These are phyloP conservation scores for Tarenaya hassleriana DNA, from an alignment of 345 rosid species.

Conservation along the genomic window DNA sequence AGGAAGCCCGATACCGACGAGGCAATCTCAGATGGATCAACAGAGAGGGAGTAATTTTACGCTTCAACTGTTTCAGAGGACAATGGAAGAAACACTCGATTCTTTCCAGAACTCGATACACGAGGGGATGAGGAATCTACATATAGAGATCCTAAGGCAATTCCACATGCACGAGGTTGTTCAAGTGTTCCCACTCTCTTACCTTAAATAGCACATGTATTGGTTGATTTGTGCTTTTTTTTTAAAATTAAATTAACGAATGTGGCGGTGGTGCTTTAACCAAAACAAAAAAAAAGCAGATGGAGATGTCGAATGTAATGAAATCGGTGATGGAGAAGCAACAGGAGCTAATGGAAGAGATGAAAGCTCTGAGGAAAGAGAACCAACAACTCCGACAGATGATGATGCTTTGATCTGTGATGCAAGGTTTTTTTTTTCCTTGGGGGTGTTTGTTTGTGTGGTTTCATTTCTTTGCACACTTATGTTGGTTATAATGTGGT, in stretches of 20 bases:
- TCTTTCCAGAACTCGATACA: constrained; percentile 83
- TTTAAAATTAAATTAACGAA: no score
- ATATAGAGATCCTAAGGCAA: constrained; percentile 85
- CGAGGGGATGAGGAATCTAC: constrained; percentile 86
- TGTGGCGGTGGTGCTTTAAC: no score
- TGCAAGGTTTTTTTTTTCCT: constrained; percentile 12
- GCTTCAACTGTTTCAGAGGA: constrained; percentile 79
- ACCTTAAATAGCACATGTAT: no score
- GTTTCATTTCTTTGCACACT: no score
- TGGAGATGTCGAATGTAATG: constrained; percentile 64
- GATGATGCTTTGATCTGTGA: constrained; percentile 74
- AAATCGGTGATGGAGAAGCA: constrained; percentile 74
- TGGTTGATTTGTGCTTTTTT: no score
- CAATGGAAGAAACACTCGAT: constrained; percentile 82
- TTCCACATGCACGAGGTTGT: constrained; percentile 92
- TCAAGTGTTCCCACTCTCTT: neutral
- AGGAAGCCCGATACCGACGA: constrained; percentile 42
- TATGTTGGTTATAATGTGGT: no score
- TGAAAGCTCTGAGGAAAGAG: constrained; percentile 67
- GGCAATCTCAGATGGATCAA: constrained; percentile 37
- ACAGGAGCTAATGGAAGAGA: constrained; percentile 73
- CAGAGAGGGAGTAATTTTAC: constrained; percentile 80
- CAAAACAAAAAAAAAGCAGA: no score
- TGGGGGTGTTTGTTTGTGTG: constrained; percentile 7
- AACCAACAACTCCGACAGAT: constrained; percentile 70